Conservation (phyloP, 768 basidiomycete genomes). For the Psilocybe tampanensis region DNA sequence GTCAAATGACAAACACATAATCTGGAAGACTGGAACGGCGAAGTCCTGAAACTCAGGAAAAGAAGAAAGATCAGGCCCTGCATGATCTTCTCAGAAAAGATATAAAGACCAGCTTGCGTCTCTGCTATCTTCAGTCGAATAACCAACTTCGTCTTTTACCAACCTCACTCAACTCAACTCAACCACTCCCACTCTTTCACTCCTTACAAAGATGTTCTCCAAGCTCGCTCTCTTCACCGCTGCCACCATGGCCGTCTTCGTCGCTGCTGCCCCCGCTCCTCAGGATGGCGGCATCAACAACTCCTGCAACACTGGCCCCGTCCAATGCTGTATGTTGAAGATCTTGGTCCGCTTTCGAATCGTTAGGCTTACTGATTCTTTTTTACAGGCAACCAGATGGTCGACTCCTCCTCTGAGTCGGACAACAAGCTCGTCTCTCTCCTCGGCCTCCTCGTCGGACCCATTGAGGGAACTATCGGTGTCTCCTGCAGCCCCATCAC, state of each 20-base stretch:
- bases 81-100: neutral
- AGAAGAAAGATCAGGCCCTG: neutral
- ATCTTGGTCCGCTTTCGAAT: too few species aligned
- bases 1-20: neutral
- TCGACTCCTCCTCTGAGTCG: conserved; percentile 9
- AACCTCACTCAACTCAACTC: conserved; percentile 3
- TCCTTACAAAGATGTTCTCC: conserved; percentile 28
- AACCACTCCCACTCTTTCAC: conserved; percentile 11
- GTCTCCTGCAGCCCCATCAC: conserved; percentile 25
- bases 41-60: neutral
- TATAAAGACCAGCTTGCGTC: conserved; percentile 7
- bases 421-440: conserved; percentile 7
- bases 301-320: conserved; percentile 30
- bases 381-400: conserved; percentile 19
- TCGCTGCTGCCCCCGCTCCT: conserved; percentile 27
- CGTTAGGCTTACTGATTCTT: neutral
- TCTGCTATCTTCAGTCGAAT: conserved; percentile 12
- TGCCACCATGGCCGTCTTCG: conserved; percentile 27
- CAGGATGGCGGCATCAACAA: conserved; percentile 10
- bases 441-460: conserved; percentile 7
- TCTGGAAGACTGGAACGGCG: neutral
- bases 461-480: conserved; percentile 8
- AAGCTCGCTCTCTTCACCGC: conserved; percentile 26
- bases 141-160: conserved; percentile 14
- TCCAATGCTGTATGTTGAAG: conserved; percentile 31